Conservation (phyloP, 768 basidiomycete genomes). For the Tulasnella sp. region DNA sequence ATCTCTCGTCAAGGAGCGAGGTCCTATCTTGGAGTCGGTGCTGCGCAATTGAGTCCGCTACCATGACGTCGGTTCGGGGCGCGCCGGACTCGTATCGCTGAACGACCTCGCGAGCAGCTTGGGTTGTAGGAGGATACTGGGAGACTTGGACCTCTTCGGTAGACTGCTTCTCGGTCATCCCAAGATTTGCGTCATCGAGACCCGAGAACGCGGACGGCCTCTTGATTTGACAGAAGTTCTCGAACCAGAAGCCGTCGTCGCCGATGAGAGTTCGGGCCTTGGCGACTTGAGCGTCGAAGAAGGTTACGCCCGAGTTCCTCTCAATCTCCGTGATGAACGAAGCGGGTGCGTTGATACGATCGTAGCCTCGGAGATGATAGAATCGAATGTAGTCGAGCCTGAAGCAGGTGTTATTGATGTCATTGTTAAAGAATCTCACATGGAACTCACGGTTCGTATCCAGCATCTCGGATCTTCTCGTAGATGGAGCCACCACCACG, state of each 20-base stretch:
- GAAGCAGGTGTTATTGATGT: neutral
- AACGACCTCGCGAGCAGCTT: slow-evolving; percentile 63
- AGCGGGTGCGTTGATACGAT: slow-evolving; percentile 25
- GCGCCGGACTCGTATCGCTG: slow-evolving; percentile 61
- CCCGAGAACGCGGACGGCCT: neutral
- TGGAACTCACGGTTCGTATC: slow-evolving; percentile 61
- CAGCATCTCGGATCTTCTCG: slow-evolving; percentile 63
- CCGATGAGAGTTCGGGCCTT: slow-evolving; percentile 64
- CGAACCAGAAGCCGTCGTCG: slow-evolving; percentile 10
- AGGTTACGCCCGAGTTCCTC: slow-evolving; percentile 58
- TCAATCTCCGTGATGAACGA: slow-evolving; percentile 39
- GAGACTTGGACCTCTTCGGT: slow-evolving; percentile 48
- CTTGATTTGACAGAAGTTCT: slow-evolving; percentile 6
- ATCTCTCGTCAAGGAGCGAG: slow-evolving; percentile 56
- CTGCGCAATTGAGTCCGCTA: slow-evolving; percentile 73
- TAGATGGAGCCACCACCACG: slow-evolving; percentile 81
- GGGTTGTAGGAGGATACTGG: slow-evolving; percentile 49
- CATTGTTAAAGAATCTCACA: neutral
- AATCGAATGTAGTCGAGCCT: slow-evolving; percentile 78
- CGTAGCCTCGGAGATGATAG: slow-evolving; percentile 87
- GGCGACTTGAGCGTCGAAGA: slow-evolving; percentile 79
- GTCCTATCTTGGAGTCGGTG: slow-evolving; percentile 60
- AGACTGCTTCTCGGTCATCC: slow-evolving; percentile 35
- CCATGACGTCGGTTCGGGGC: slow-evolving; percentile 40
- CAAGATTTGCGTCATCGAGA: slow-evolving; percentile 3